Percentiles rank a stretch among this genome's conserved stretches.
Conservation (phyloP, 129 eudicot species). For the Saussurea involucrata region DNA sequence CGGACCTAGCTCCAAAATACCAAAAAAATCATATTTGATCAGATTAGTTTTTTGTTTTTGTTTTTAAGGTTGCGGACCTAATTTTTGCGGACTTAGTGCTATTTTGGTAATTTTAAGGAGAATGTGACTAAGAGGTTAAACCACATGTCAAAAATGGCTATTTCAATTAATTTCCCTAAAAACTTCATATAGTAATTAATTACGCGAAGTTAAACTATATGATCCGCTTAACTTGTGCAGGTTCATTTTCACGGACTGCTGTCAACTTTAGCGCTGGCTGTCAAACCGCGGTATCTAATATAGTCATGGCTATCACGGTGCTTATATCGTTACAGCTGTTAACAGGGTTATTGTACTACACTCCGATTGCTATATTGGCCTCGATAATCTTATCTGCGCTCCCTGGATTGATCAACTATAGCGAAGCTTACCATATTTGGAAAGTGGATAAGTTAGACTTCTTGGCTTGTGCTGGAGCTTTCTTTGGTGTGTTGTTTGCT, state of each 20-base stretch:
- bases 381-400: slow-evolving; percentile 65
- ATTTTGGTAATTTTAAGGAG: no score
- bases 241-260: slow-evolving; percentile 71
- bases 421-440: slow-evolving; percentile 57
- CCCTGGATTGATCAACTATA: slow-evolving; percentile 59
- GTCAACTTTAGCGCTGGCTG: slow-evolving; percentile 62
- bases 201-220: not conserved
- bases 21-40: no score
- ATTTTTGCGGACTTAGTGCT: no score
- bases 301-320: slow-evolving; percentile 73
- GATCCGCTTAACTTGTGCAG: slow-evolving; percentile 18
- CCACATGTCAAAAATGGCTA: no score
- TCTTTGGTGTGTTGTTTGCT: slow-evolving; percentile 58
- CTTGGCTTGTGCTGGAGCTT: slow-evolving; percentile 56
- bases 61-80: no score
- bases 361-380: slow-evolving; percentile 57
- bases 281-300: slow-evolving; percentile 53
- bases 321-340: slow-evolving; percentile 44
- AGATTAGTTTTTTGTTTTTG: no score
- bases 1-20: no score
- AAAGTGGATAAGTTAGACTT: slow-evolving; percentile 70
- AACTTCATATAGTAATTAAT: no score
- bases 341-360: slow-evolving; percentile 51
- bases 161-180: not conserved
- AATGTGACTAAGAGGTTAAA: no score